These are phyloP conservation scores for Cavenderia fasciculata DNA, from an alignment of 78 protist species.

Conservation along the genomic window DNA sequence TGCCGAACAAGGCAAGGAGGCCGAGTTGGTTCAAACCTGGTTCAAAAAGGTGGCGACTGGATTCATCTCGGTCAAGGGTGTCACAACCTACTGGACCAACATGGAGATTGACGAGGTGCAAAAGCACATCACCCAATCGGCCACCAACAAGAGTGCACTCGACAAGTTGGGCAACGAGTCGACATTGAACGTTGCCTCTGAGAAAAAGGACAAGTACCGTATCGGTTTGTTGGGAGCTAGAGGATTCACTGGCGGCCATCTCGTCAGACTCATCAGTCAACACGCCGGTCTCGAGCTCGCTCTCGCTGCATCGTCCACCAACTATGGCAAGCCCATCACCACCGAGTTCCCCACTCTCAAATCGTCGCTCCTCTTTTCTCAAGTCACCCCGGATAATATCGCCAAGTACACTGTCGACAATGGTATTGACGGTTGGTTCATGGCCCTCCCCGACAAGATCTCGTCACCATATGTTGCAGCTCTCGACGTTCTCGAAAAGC, in stretches of 20 bases:
- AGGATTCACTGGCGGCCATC: slow-evolving; percentile 85
- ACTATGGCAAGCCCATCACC: slow-evolving; percentile 64
- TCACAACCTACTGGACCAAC: slow-evolving; percentile 27
- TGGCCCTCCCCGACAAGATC: slow-evolving; percentile 84
- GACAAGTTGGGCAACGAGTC: not conserved
- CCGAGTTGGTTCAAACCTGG: no score
- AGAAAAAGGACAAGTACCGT: slow-evolving; percentile 14
- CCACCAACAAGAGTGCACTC: not conserved
- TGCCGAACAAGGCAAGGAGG: not conserved
- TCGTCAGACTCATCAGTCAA: slow-evolving; percentile 47
- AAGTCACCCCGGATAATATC: slow-evolving; percentile 76
- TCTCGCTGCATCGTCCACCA: slow-evolving; percentile 68
- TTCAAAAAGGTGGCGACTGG: slow-evolving; percentile 40
- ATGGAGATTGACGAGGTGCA: not conserved
- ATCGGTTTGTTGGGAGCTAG: slow-evolving; percentile 88
- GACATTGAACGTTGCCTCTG: not conserved
- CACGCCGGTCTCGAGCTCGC: slow-evolving; percentile 72
- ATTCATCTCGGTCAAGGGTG: not conserved
- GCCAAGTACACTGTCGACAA: slow-evolving; percentile 26
- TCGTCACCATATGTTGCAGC: slow-evolving; percentile 67
- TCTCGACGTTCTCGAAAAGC: not conserved
- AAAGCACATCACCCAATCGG: not conserved
- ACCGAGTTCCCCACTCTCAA: slow-evolving; percentile 66
- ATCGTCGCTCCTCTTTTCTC: slow-evolving; percentile 10
- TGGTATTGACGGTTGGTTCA: slow-evolving; percentile 80